These are phyloP conservation scores for Basipetospora chlamydospora DNA, from an alignment of 2,329 filamentous ascomycete genomes.

Conservation along the genomic window DNA sequence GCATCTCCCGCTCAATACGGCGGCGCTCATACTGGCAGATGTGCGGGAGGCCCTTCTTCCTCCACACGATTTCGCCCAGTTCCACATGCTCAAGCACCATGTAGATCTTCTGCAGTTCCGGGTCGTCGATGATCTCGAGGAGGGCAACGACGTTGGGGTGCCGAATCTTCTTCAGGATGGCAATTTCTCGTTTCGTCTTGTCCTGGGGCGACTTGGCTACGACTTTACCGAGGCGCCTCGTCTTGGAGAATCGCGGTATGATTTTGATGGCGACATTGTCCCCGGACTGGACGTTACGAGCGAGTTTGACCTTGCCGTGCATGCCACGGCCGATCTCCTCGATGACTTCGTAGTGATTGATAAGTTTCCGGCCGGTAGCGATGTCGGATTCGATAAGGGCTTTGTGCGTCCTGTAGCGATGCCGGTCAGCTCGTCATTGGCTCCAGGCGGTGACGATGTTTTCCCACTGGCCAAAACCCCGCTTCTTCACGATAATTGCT, in stretches of 20 bases:
- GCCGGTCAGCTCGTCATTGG: constrained; percentile 4
- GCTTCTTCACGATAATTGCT: constrained; percentile 7
- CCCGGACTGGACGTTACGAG: constrained; percentile 59
- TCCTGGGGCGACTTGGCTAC: constrained; percentile 50
- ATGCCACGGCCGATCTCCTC: constrained; percentile 92
- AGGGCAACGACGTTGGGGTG: constrained; percentile 95
- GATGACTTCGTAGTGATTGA: constrained; percentile 96
- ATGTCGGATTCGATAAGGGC: constrained; percentile 81
- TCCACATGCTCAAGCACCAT: constrained; percentile 94
- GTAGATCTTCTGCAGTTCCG: constrained; percentile 92
- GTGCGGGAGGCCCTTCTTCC: constrained; percentile 71
- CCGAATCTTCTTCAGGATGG: constrained; percentile 94
- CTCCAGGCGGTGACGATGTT: no score
- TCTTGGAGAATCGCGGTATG: constrained; percentile 89
- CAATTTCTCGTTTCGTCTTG: constrained; percentile 90
- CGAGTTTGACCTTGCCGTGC: constrained; percentile 95
- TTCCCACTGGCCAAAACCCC: no score
- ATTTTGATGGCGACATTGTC: constrained; percentile 96
- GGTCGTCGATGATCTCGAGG: constrained; percentile 94
- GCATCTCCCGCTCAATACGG: constrained; percentile 60
- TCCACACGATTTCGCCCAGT: constrained; percentile 86
- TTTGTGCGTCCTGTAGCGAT: constrained; percentile 56
- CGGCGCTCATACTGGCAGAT: constrained; percentile 73
- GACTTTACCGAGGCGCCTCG: constrained; percentile 76
- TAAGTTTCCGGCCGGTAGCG: constrained; percentile 81